Percentiles rank a stretch among this genome's conserved stretches.
phyloP scores from a whole-genome alignment of 2,329 filamentous ascomycete species.

The Teratosphaeria gauchensis region DNA sequence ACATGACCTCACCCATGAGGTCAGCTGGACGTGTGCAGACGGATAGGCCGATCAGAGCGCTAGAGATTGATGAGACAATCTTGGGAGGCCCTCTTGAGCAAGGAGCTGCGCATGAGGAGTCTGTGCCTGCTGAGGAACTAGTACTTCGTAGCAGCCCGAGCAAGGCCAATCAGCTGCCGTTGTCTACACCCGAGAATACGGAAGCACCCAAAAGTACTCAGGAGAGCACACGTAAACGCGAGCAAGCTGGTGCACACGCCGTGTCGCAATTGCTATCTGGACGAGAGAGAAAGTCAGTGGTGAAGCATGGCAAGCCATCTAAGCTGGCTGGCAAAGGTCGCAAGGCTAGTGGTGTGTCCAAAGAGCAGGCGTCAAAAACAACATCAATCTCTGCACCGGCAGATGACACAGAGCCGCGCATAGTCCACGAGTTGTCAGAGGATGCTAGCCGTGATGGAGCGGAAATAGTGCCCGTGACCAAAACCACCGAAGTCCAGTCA shows the following conservation, averaged over 20 bases:
- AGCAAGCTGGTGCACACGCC: slow-evolving; percentile 27
- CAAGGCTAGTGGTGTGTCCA: slow-evolving; percentile 1
- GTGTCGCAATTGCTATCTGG: slow-evolving; percentile 21
- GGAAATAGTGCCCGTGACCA: not conserved
- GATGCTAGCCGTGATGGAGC: not conserved
- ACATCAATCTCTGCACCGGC: not conserved
- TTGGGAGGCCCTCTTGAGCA: not conserved
- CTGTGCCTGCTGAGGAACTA: not conserved
- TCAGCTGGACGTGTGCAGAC: not conserved
- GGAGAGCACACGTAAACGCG: slow-evolving; percentile 22
- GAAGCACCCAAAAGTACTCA: slow-evolving; percentile 12
- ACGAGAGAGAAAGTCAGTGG: not conserved
- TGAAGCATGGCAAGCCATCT: not conserved
- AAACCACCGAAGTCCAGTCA: not conserved
- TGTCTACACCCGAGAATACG: slow-evolving; percentile 6
- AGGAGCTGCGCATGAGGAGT: not conserved
- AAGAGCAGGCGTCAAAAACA: not conserved
- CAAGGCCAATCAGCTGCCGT: slow-evolving; percentile 19
- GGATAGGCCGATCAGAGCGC: not conserved
- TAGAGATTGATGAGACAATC: not conserved
- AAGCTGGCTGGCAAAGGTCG: slow-evolving; percentile 2
- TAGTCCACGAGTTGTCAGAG: not conserved
- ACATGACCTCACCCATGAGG: not conserved
- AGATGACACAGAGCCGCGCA: not conserved
- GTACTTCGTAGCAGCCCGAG: slow-evolving; percentile 13